Evolutionary conservation across 805 yeast genomes (phyloP).

Genomic region (Limtongozyma cylindracea): DNA sequence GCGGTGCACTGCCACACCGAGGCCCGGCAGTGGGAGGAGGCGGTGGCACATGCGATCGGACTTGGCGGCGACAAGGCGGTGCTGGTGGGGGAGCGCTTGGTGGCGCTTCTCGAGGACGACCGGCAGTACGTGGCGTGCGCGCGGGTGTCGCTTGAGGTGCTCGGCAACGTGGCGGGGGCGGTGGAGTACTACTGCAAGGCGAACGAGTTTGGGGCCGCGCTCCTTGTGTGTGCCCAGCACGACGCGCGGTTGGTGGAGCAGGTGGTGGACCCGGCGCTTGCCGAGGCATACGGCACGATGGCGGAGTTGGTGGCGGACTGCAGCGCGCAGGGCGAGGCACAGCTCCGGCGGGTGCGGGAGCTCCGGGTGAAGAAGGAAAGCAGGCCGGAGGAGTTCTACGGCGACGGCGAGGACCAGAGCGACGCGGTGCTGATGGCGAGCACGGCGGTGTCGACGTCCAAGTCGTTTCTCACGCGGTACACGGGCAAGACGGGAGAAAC

Average conservation of each 20-base stretch:
- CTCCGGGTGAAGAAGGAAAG: conserved; percentile 65
- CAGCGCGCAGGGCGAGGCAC: conserved; percentile 62
- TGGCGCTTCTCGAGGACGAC: conserved; percentile 31
- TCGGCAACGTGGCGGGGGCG: conserved; percentile 36
- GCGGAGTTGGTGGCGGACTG: conserved; percentile 92
- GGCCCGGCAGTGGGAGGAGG: conserved; percentile 72
- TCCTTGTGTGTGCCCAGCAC: conserved; percentile 28
- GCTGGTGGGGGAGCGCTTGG: conserved; percentile 29
- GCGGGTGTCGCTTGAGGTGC: conserved; percentile 34
- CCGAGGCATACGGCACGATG: conserved; percentile 70
- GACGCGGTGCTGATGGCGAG: conserved; percentile 75
- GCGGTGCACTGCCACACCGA: conserved; percentile 49
- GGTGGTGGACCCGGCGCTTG: conserved; percentile 46
- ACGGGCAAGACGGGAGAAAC: conserved; percentile 94
- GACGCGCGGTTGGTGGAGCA: conserved; percentile 19
- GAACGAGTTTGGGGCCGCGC: conserved; percentile 52
- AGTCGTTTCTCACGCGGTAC: conserved; percentile 83
- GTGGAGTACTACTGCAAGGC: conserved; percentile 49
- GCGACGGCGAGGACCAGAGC: conserved; percentile 69
- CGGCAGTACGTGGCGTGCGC: conserved; percentile 69
- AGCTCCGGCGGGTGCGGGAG: conserved; percentile 61
- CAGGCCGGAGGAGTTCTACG: conserved; percentile 29
- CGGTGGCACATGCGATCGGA: conserved; percentile 30
- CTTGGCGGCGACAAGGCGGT: conserved; percentile 7
- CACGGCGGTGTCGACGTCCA: conserved; percentile 42